These are phyloP conservation scores for Candida tallmaniae DNA, from an alignment of 805 yeast genomes.

Conservation along the genomic window DNA sequence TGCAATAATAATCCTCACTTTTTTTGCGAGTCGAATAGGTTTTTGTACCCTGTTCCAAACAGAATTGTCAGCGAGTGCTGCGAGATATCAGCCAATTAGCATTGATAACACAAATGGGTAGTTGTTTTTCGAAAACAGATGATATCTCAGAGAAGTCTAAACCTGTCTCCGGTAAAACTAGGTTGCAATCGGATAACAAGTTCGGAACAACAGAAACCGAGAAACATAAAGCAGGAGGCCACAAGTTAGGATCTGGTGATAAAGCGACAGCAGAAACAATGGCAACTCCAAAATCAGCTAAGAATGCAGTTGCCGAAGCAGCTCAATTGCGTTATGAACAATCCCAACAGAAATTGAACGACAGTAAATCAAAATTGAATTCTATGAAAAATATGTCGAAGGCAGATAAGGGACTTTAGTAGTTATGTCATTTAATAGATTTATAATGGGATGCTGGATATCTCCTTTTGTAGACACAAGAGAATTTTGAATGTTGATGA, in stretches of 20 bases:
- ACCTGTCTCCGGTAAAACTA: no score
- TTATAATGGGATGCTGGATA: neutral
- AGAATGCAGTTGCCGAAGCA: slow-evolving; percentile 36
- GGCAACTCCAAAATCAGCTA: slow-evolving; percentile 10
- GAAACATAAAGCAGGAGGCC: slow-evolving; percentile 11
- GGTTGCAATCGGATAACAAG: no score
- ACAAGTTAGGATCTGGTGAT: slow-evolving; percentile 13
- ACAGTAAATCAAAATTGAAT: slow-evolving; percentile 27
- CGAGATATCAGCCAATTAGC: no score
- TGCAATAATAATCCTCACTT: no score
- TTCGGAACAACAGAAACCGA: no score
- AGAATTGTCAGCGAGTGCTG: no score
- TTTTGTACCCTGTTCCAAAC: no score
- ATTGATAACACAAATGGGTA: slow-evolving; percentile 20
- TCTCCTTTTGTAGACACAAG: neutral
- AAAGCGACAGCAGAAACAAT: no score
- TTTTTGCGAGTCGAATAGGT: no score
- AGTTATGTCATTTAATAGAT: no score
- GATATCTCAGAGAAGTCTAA: neutral
- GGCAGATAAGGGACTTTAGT: slow-evolving; percentile 28
- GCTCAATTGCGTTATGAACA: slow-evolving; percentile 32
- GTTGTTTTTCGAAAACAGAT: slow-evolving; percentile 19
- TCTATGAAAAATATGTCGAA: slow-evolving; percentile 26
- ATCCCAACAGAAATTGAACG: slow-evolving; percentile 22
- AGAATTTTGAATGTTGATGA: no score